phyloP scores from a whole-genome alignment of 2,329 filamentous ascomycete species.

The Botryosphaeria dothidea region DNA sequence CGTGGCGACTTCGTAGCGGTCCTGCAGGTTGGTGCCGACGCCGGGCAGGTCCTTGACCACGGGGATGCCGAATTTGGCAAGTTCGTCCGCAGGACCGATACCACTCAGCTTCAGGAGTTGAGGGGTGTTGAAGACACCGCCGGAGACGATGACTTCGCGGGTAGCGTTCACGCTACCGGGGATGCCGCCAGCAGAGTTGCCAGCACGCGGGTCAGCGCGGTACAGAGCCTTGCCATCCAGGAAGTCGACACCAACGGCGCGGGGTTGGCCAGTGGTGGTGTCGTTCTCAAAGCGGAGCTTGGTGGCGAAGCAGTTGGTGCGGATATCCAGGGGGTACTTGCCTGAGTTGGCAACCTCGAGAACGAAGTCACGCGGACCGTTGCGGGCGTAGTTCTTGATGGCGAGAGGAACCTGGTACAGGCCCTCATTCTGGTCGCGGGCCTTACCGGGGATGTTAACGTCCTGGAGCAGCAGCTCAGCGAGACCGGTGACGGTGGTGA shows the following conservation, averaged over 20 bases:
- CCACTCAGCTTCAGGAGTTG: slow-evolving; percentile 66
- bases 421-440: slow-evolving; percentile 49
- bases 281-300: slow-evolving; percentile 64
- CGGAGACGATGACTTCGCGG: slow-evolving; percentile 48
- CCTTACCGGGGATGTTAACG: slow-evolving; percentile 49
- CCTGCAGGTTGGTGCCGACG: slow-evolving; percentile 65
- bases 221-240: slow-evolving; percentile 42
- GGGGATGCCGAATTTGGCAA: slow-evolving; percentile 55
- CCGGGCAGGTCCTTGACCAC: slow-evolving; percentile 59
- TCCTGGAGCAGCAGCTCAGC: slow-evolving; percentile 37
- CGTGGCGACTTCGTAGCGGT: slow-evolving; percentile 59
- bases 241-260: slow-evolving; percentile 46
- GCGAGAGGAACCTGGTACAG: slow-evolving; percentile 62
- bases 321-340: slow-evolving; percentile 59
- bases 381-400: slow-evolving; percentile 49
- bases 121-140: slow-evolving; percentile 62
- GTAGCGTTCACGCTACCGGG: slow-evolving; percentile 45
- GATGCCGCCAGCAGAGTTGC: slow-evolving; percentile 19
- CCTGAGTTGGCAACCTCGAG: slow-evolving; percentile 50
- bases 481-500: slow-evolving; percentile 46
- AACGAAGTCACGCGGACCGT: slow-evolving; percentile 59
- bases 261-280: slow-evolving; percentile 56
- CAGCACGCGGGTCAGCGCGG: slow-evolving; percentile 37
- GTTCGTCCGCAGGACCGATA: slow-evolving; percentile 58
- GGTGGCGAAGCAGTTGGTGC: slow-evolving; percentile 64